Evolutionary conservation across 305 asterid genomes (phyloP).

Genomic region (Solanum hybrid): DNA sequence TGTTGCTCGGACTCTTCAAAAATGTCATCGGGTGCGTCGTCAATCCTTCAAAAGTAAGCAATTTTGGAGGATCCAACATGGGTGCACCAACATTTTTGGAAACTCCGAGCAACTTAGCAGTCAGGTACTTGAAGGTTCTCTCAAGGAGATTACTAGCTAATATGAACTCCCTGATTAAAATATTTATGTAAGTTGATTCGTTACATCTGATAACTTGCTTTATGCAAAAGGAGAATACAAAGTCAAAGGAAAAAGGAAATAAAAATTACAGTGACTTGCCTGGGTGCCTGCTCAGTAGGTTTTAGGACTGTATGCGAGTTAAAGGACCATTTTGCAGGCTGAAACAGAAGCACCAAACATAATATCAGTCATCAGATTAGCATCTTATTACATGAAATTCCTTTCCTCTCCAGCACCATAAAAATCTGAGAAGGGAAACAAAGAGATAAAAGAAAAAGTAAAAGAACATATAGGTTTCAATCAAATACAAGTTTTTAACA

Average conservation of each 20-base stretch:
- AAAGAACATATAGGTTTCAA: not conserved
- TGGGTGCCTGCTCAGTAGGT: slow-evolving; percentile 67
- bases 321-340: slow-evolving; percentile 92
- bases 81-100: not conserved
- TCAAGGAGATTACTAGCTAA: not conserved
- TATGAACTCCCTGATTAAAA: slow-evolving; percentile 1
- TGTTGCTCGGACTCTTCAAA: not conserved
- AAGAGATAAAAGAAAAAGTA: not conserved
- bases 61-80: not conserved
- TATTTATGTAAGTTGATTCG: not conserved
- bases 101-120: not conserved
- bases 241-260: slow-evolving; percentile 1
- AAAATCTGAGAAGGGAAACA: not conserved
- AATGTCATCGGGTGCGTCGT: not conserved
- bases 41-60: not conserved
- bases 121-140: not conserved
- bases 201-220: not conserved
- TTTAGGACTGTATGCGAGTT: slow-evolving; percentile 82
- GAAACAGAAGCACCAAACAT: slow-evolving; percentile 19
- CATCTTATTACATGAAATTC: not conserved
- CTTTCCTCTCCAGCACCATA: not conserved
- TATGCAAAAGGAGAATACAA: not conserved
- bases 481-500: not conserved
- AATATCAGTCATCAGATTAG: not conserved
- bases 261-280: slow-evolving; percentile 31